phyloP scores from a whole-genome alignment of 1,139 yeast genomes.

The Tardiomyces blankii region DNA sequence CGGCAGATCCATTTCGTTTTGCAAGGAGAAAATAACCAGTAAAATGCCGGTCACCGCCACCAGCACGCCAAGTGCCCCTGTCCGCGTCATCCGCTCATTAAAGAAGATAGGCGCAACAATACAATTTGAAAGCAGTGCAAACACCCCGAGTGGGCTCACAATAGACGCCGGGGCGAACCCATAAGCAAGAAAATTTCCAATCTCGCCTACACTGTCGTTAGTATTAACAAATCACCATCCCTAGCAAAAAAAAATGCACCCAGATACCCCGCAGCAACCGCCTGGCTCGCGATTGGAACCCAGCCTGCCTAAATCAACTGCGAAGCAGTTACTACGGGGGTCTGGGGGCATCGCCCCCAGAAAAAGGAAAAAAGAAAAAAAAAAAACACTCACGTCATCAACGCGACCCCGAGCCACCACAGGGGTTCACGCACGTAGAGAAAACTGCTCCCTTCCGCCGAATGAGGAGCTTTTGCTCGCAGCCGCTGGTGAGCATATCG shows the following conservation, averaged over 20 bases:
- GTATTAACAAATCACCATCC: not conserved
- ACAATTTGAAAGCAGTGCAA: slow-evolving; percentile 34
- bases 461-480: slow-evolving; percentile 8
- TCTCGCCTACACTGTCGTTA: slow-evolving; percentile 24
- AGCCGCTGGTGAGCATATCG: slow-evolving; percentile 27
- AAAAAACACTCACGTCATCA: slow-evolving; percentile 22
- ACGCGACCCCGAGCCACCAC: slow-evolving; percentile 33
- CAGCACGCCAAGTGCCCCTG: slow-evolving; percentile 29
- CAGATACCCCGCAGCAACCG: too few species aligned
- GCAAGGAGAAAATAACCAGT: slow-evolving; percentile 26
- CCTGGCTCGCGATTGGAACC: too few species aligned
- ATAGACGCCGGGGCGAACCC: slow-evolving; percentile 37
- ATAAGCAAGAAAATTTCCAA: slow-evolving; percentile 35
- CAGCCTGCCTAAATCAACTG: too few species aligned
- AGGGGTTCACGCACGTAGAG: slow-evolving; percentile 5
- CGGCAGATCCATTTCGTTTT: slow-evolving; percentile 9
- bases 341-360: too few species aligned
- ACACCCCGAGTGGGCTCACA: slow-evolving; percentile 37
- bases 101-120: slow-evolving; percentile 35
- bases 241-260: too few species aligned
- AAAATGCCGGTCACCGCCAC: slow-evolving; percentile 31
- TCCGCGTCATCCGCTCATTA: slow-evolving; percentile 25
- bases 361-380: too few species aligned
- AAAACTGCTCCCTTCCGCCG: slow-evolving; percentile 9
- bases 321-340: too few species aligned